Evolutionary conservation across 2,329 filamentous ascomycete species (phyloP), one percentile per base, ranked within the genome.

Genomic region (Pestalotiopsis sp.): DNA sequence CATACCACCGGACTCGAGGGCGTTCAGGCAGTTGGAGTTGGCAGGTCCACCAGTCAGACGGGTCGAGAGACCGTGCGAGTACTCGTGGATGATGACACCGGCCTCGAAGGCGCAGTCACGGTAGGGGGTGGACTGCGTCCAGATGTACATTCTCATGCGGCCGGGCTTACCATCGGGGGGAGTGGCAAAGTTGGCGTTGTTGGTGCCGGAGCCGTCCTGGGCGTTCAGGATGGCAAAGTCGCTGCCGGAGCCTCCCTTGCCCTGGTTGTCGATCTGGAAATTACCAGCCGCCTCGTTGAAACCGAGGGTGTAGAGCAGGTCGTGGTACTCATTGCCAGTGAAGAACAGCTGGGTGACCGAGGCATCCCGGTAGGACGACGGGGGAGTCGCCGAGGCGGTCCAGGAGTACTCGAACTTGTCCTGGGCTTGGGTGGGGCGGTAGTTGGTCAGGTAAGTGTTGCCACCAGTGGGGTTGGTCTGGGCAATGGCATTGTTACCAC

Each of bases 261-360:
- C 84, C 69, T 86, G 83, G 80, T 89, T 90, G 79, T 88, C 85
- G 65, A 77, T 73, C 77, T 90, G 83, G 76, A 90, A 90, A 78
- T 90, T 90, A 5, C 88, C 88, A 1, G 88, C 87, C 1, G 71
- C 76, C 76, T 90, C 88, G 45, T 80, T 86, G 76, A 90, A 90
- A 4, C 88, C 88, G 0, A 90, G 83, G 5, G 79, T 74, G 72
- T 90, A 85, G 11, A 90, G 81, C 0, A 90, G 75, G 68, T 90
- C 88, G 72, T 90, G 88, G 77, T 87, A 90, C 41, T 80, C 81
- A 80, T 90, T 90, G 41, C 83, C 81, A 0, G 86, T 88, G 80
- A 90, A 90, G 79, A 88, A 90, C 4, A 90, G 82, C 77, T 90
- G 88, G 0, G 86, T 84, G 65, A 87, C 79, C 0, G 88, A 88